Evolutionary conservation across 495 filamentous ascomycete genomes (phyloP).

Genomic region (Aspergillus biplanus): DNA sequence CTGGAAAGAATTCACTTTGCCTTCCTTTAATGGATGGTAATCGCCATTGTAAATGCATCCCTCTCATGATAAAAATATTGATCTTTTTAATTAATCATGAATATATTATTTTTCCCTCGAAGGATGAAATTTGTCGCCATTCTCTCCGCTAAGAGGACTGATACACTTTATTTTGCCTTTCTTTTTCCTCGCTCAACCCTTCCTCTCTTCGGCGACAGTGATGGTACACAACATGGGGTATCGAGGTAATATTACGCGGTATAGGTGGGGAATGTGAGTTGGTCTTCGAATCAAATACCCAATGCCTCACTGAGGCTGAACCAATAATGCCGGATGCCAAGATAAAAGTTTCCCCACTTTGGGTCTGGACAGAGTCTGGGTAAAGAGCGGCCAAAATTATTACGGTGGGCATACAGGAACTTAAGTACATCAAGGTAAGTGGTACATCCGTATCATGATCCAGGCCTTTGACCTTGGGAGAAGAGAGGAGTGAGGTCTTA

Average conservation of each 20-base stretch:
- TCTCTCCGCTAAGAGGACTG: too few species aligned
- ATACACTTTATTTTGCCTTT: too few species aligned
- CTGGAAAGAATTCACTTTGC: neutral
- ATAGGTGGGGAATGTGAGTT: conserved; percentile 27
- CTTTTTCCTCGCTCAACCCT: neutral
- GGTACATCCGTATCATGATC: neutral
- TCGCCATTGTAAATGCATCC: too few species aligned
- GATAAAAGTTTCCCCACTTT: conserved; percentile 17
- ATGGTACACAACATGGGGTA: neutral
- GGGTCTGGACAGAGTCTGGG: conserved; percentile 28
- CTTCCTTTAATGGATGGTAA: too few species aligned
- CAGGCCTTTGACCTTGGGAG: neutral
- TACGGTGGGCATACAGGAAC: neutral
- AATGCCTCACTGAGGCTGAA: conserved; percentile 22
- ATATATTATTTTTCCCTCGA: too few species aligned
- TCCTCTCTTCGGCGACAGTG: neutral
- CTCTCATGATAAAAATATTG: too few species aligned
- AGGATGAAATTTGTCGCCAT: too few species aligned
- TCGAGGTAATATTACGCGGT: conserved; percentile 20
- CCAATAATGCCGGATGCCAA: conserved; percentile 28
- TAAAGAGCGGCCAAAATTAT: conserved; percentile 9
- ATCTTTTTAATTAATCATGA: too few species aligned
- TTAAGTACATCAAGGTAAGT: neutral
- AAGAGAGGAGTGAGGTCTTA: too few species aligned
- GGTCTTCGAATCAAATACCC: conserved; percentile 25